phyloP scores from a whole-genome alignment of 257 asterid genomes.

The Ballota nigra region DNA sequence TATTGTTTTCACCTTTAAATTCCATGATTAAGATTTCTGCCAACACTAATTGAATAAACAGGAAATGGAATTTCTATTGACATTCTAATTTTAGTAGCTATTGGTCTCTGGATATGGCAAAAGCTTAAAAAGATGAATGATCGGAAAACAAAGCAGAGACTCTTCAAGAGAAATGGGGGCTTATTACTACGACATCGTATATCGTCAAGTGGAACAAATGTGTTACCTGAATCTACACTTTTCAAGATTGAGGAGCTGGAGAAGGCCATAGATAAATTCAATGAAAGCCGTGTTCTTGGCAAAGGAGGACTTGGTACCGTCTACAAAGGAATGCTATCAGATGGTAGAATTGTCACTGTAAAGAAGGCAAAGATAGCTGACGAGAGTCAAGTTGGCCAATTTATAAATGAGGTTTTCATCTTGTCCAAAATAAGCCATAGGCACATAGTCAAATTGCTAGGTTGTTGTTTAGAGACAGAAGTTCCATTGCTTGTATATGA shows the following conservation, averaged over 20 bases:
- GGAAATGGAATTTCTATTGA: conserved; percentile 20
- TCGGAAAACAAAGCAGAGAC: conserved; percentile 23
- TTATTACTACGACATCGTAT: conserved; percentile 31
- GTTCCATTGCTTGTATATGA: conserved; percentile 30
- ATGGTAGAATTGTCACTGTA: conserved; percentile 39
- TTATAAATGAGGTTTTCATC: conserved; percentile 39
- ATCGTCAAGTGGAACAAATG: conserved; percentile 11
- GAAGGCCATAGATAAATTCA: conserved; percentile 37
- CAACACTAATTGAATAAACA: conserved; percentile 5
- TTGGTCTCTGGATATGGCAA: conserved; percentile 10
- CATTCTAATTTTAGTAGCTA: conserved; percentile 8
- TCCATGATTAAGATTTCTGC: not conserved
- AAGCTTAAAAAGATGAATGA: conserved; percentile 18
- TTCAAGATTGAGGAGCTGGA: conserved; percentile 32
- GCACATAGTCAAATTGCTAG: conserved; percentile 30
- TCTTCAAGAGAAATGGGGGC: conserved; percentile 42
- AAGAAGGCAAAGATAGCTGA: conserved; percentile 38
- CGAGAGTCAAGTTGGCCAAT: conserved; percentile 33
- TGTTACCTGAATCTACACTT: conserved; percentile 17
- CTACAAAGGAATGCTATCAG: conserved; percentile 36
- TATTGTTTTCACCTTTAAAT: not conserved
- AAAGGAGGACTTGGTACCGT: conserved; percentile 35
- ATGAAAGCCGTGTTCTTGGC: conserved; percentile 28
- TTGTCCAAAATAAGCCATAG: conserved; percentile 41
- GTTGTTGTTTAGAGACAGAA: conserved; percentile 31